A percentile compares a stretch with the other conserved stretches of the same genome.
These are phyloP conservation scores for Plectranthus barbatus DNA, from an alignment of 257 asterid species.

Conservation along the genomic window DNA sequence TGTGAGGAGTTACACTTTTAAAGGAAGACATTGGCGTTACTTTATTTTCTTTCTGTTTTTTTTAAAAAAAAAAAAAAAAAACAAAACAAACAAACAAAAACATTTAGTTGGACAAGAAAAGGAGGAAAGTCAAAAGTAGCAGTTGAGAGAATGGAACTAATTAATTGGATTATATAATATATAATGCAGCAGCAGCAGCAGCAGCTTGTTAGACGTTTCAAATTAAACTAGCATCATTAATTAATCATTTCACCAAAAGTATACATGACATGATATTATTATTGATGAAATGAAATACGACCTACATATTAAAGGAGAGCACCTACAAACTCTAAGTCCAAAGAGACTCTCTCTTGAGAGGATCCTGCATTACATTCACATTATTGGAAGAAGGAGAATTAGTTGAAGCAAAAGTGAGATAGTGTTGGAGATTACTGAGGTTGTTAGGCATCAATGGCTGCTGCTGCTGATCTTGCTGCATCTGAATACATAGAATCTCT, in stretches of 20 bases:
- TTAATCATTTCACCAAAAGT: background rate
- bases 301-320: too few species aligned
- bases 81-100: too few species aligned
- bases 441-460: constrained; percentile 17
- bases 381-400: constrained; percentile 10
- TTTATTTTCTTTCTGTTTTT: background rate
- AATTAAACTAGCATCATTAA: background rate
- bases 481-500: constrained; percentile 78
- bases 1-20: constrained; percentile 3
- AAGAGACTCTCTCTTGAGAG: constrained; percentile 85
- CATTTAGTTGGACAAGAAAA: background rate
- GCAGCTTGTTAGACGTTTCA: background rate
- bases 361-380: constrained; percentile 64
- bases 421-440: constrained; percentile 62
- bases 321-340: constrained; percentile 40
- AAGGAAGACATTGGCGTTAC: background rate
- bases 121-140: constrained; percentile 17
- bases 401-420: constrained; percentile 51
- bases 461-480: constrained; percentile 43
- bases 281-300: background rate
- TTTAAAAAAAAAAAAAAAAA: background rate
- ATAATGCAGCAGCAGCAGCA: too few species aligned
- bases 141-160: constrained; percentile 13
- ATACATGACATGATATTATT: background rate
- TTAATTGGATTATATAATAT: constrained; percentile 9